phyloP scores from a whole-genome alignment of 1,284 basidiomycete genomes.

The Sporisorium reilianum region DNA sequence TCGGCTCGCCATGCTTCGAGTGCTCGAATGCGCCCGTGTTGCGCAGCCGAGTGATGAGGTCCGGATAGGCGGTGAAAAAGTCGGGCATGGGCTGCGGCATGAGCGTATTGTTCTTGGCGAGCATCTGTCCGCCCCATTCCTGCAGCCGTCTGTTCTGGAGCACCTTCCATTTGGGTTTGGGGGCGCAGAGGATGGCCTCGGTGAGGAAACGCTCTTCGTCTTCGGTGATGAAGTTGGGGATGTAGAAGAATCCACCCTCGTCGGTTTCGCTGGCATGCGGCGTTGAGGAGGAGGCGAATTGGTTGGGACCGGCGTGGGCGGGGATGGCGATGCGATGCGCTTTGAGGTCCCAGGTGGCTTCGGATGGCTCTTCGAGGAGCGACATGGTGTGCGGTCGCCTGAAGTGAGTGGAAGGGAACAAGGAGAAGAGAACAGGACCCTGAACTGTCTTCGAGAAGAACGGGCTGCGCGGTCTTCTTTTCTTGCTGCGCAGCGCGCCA shows the following conservation, averaged over 20 bases:
- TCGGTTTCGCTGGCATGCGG: neutral
- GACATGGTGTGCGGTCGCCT: constrained; percentile 23
- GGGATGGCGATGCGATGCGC: constrained; percentile 34
- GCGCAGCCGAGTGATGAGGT: constrained; percentile 78
- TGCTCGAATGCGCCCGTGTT: constrained; percentile 75
- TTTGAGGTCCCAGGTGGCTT: constrained; percentile 30
- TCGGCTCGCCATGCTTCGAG: constrained; percentile 78
- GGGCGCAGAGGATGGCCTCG: constrained; percentile 78
- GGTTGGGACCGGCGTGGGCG: constrained; percentile 27
- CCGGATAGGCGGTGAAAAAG: constrained; percentile 76
- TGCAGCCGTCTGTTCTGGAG: constrained; percentile 74
- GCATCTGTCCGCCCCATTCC: constrained; percentile 75
- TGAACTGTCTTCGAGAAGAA: neutral
- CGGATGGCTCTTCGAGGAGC: constrained; percentile 27
- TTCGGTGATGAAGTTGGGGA: constrained; percentile 82
- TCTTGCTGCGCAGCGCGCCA: neutral
- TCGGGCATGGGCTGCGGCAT: constrained; percentile 77
- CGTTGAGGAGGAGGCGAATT: constrained; percentile 22
- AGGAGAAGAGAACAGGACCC: constrained; percentile 4
- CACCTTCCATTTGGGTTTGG: constrained; percentile 86
- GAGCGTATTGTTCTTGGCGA: constrained; percentile 74
- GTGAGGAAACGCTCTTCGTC: constrained; percentile 82
- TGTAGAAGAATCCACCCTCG: constrained; percentile 66
- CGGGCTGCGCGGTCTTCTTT: neutral
- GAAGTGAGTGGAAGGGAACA: neutral